Base-by-base conservation (phyloP, 2,329 filamentous ascomycete species). In the Fonsecaea nubica region DNA sequence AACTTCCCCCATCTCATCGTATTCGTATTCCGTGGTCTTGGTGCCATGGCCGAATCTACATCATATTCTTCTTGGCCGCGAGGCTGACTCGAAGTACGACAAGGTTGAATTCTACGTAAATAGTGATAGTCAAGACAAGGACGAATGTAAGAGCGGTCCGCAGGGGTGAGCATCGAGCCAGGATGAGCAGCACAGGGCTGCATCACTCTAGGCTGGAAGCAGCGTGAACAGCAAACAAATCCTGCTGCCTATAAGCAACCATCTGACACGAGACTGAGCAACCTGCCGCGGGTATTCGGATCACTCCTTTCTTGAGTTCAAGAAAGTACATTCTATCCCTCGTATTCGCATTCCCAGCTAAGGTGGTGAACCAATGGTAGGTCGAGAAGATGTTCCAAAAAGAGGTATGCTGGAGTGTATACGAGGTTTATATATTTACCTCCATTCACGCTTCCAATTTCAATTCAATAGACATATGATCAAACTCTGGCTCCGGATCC, bases 81-180 rank as follows among this genome's bases (percentile, higher is more conserved):
- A 60, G 62, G 65, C 65, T 64, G 65, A 61, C 38, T 67, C 42
- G 52, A 60, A 48, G 50, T 36, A 64, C n/a, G n/a, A n/a, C n/a
- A n/a, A n/a, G n/a, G n/a, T n/a, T n/a, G n/a, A n/a, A n/a, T n/a
- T n/a, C n/a, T n/a, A n/a, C n/a, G n/a, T n/a, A n/a, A n/a, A n/a
- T n/a, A n/a, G n/a, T n/a, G n/a, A n/a, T n/a, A n/a, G n/a, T n/a
- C n/a, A n/a, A n/a, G n/a, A n/a, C n/a, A n/a, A n/a, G n/a, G n/a
- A n/a, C n/a, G n/a, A n/a, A n/a, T n/a, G n/a, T n/a, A n/a, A n/a
- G n/a, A n/a, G n/a, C n/a, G n/a, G n/a, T n/a, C n/a, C n/a, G n/a
- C n/a, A n/a, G n/a, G n/a, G n/a, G n/a, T n/a, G n/a, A n/a, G n/a
- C n/a, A n/a, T n/a, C n/a, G n/a, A n/a, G n/a, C n/a, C n/a, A n/a